Conservation (phyloP, 2,329 filamentous ascomycete genomes). For the Xylogone sp. region DNA sequence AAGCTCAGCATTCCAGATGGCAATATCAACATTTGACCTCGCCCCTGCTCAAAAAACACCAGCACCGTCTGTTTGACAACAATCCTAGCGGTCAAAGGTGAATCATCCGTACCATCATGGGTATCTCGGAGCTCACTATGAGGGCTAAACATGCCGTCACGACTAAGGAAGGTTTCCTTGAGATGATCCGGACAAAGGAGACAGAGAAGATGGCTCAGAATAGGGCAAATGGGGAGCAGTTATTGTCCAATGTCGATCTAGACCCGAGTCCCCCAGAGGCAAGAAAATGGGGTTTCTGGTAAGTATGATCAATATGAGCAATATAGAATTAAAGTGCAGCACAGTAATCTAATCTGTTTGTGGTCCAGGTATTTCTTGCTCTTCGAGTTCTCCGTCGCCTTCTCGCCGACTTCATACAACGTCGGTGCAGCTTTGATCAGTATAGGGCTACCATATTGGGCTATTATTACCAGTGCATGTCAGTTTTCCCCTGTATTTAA, state of each 20-base stretch:
- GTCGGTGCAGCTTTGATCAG: slow-evolving; percentile 42
- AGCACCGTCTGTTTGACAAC: not conserved
- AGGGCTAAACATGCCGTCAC: not conserved
- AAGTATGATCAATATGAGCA: not conserved
- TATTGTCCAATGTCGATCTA: slow-evolving; percentile 1
- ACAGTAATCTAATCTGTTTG: not conserved
- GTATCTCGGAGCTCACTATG: not conserved
- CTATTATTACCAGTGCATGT: slow-evolving; percentile 1
- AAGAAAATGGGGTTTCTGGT: slow-evolving; percentile 3
- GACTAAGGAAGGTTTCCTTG: not conserved
- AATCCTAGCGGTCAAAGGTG: not conserved
- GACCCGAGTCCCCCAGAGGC: slow-evolving; percentile 1
- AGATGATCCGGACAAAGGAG: not conserved
- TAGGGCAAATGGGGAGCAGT: not conserved
- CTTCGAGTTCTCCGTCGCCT: slow-evolving; percentile 29
- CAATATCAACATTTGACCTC: not conserved
- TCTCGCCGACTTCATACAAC: slow-evolving; percentile 41
- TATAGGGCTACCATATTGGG: slow-evolving; percentile 36
- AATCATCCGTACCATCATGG: not conserved
- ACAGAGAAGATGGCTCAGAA: not conserved
- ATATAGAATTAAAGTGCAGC: not conserved
- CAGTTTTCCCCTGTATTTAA: not conserved
- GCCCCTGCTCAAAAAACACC: not conserved
- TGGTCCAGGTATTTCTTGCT: not conserved
- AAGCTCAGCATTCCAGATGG: not conserved